phyloP scores from a whole-genome alignment of 768 basidiomycete species.

The Dioszegia aurantiaca region DNA sequence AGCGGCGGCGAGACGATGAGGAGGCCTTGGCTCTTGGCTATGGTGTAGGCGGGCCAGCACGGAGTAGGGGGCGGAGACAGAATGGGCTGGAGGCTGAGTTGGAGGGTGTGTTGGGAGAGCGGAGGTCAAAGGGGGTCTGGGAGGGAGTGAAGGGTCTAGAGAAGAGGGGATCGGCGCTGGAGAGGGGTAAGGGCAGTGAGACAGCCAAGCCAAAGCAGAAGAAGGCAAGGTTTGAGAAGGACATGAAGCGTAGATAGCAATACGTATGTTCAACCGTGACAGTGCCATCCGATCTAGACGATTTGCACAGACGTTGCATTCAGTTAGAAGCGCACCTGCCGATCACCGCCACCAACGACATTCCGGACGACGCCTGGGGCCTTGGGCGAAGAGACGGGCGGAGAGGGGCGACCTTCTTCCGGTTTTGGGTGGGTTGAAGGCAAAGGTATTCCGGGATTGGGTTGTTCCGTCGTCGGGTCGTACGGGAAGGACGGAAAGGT shows the following conservation, averaged over 20 bases:
- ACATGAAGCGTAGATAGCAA: slow-evolving; percentile 11
- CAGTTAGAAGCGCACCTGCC: too few species aligned
- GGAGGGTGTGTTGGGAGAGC: slow-evolving; percentile 50
- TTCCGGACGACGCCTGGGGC: too few species aligned
- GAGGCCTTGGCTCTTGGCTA: slow-evolving; percentile 78
- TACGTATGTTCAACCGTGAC: too few species aligned
- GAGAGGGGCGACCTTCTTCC: too few species aligned
- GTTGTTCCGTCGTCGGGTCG: too few species aligned
- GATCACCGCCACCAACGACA: too few species aligned
- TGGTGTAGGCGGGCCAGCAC: slow-evolving; percentile 44
- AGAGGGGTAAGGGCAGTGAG: slow-evolving; percentile 15
- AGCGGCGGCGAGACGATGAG: slow-evolving; percentile 72
- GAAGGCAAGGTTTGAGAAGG: slow-evolving; percentile 42
- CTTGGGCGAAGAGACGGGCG: too few species aligned
- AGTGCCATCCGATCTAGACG: too few species aligned
- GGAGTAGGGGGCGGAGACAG: slow-evolving; percentile 41
- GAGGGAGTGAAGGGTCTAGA: slow-evolving; percentile 43
- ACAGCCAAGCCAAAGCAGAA: slow-evolving; percentile 19
- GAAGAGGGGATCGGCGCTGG: slow-evolving; percentile 23
- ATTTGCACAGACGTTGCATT: too few species aligned
- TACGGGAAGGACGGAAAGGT: too few species aligned
- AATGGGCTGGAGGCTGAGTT: slow-evolving; percentile 52
- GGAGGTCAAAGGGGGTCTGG: slow-evolving; percentile 47
- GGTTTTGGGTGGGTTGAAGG: too few species aligned
- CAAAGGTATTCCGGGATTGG: too few species aligned